phyloP scores from a whole-genome alignment of 2,329 filamentous ascomycete species.

The Emericellopsis cladophorae region DNA sequence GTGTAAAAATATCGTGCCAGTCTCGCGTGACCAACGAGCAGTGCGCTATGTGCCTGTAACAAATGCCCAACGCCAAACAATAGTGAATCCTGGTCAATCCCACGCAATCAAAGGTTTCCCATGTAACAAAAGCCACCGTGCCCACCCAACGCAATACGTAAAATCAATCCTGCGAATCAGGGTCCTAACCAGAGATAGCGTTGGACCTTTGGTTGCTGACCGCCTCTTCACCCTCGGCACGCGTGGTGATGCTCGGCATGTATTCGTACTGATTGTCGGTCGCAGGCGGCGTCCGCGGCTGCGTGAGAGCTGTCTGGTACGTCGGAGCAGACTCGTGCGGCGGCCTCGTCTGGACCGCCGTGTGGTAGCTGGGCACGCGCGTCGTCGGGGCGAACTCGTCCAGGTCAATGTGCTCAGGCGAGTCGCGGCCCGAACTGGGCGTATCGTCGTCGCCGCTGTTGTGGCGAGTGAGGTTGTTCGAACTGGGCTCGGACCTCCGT shows the following conservation, averaged over 20 bases:
- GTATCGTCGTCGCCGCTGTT: slow-evolving; percentile 31
- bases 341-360: slow-evolving; percentile 51
- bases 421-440: slow-evolving; percentile 32
- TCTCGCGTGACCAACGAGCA: too few relatives aligned
- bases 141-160: too few relatives aligned
- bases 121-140: too few relatives aligned
- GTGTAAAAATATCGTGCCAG: too few relatives aligned
- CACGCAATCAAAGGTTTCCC: too few relatives aligned
- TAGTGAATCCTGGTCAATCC: too few relatives aligned
- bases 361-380: slow-evolving; percentile 67
- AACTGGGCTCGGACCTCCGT: slow-evolving; percentile 28
- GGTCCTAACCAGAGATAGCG: too few relatives aligned
- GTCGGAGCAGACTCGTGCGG: slow-evolving; percentile 37
- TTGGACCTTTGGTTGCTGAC: too few relatives aligned
- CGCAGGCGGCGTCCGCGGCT: slow-evolving; percentile 33
- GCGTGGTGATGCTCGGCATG: not conserved
- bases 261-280: slow-evolving; percentile 10
- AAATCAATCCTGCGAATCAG: too few relatives aligned
- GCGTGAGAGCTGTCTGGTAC: slow-evolving; percentile 49
- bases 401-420: slow-evolving; percentile 44
- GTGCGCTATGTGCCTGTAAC: too few relatives aligned
- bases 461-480: slow-evolving; percentile 36
- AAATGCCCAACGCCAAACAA: too few relatives aligned
- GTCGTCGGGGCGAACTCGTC: slow-evolving; percentile 51
- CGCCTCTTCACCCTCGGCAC: not conserved